Percentiles rank a stretch among this genome's conserved stretches.
Conservation (phyloP, 108 stramenopile genomes). For the Skeletonema tropicum region DNA sequence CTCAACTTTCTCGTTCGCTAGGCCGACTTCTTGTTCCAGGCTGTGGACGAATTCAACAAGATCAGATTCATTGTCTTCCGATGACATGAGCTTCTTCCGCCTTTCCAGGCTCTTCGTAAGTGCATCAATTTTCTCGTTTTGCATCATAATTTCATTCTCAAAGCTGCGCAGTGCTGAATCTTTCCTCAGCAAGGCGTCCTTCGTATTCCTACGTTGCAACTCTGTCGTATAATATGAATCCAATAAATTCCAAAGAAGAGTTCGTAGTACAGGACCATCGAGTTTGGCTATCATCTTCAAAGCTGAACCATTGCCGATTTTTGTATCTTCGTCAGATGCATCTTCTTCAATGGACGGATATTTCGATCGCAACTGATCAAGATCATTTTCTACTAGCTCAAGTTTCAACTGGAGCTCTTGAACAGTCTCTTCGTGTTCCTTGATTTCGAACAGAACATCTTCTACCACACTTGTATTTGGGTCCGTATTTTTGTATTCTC, state of each 20-base stretch:
- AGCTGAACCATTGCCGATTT: constrained; percentile 30
- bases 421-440: constrained; percentile 53
- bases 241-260: constrained; percentile 63
- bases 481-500: constrained; percentile 19
- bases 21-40: constrained; percentile 19
- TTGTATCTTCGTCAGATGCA: constrained; percentile 33
- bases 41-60: constrained; percentile 31
- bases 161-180: constrained; percentile 66
- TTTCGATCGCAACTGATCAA: constrained; percentile 58
- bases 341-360: constrained; percentile 40
- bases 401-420: constrained; percentile 77
- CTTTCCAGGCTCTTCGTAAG: constrained; percentile 54
- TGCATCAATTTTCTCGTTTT: constrained; percentile 44
- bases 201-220: constrained; percentile 30
- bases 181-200: constrained; percentile 52
- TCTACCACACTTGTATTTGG: constrained; percentile 5
- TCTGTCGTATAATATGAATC: constrained; percentile 60
- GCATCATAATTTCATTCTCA: constrained; percentile 69
- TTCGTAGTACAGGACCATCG: constrained; percentile 60
- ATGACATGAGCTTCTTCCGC: constrained; percentile 37
- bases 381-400: constrained; percentile 74
- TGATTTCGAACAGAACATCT: constrained; percentile 20
- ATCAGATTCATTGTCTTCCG: constrained; percentile 33
- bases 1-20: constrained; percentile 28
- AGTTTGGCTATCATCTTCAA: constrained; percentile 60